Evolutionary conservation across 176 grass and related monocot genomes (phyloP), one percentile per base, ranked within the genome.

Genomic region (Carex littledalei): DNA sequence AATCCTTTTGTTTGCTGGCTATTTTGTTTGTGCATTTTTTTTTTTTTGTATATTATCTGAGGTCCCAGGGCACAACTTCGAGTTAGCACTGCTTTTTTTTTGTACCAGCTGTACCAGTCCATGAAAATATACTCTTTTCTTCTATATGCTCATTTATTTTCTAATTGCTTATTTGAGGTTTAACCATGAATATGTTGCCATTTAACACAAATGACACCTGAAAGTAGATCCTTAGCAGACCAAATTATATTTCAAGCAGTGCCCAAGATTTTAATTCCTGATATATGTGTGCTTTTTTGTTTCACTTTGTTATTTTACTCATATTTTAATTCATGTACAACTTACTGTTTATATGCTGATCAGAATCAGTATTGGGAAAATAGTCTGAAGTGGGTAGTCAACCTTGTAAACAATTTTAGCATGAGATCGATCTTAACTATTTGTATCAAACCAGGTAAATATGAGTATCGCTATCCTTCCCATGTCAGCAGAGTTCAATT

Each of bases 401-500:
- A 56, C 49, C 5, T 56, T 78, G 11, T 56, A 15, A 74, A 56
- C 24, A 72, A 24, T 7, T 85, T 85, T 74, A 49, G 15, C 18
- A 52, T 75, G 18, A 16, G 21, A 4, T 47, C 9, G 13, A 8
- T 81, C 79, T 81, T 17, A 64, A 81, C 39, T 63, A 67, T 21
- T 66, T 67, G 67, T 47, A 50, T 86, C 10, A 45, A 92, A n/a
- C 59, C 84, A 98, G 96, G 96, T 98, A 43, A 98, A 98, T 63
- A 98, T 98, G 96, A 98, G 96, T 52, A 98, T 98, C 70, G 96
- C 96, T 0, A 98, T 98, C 69, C 96, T 98, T 61, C 96, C 96
- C 11, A 98, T 98, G 96, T 91, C 96, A 16, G 41, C 79, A 82
- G 90, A 98, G 66, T 98, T 88, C 74, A 73, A 88, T 84, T 98